Base-by-base conservation (phyloP, 1,139 yeast species). In the Arxiozyma bovina region DNA sequence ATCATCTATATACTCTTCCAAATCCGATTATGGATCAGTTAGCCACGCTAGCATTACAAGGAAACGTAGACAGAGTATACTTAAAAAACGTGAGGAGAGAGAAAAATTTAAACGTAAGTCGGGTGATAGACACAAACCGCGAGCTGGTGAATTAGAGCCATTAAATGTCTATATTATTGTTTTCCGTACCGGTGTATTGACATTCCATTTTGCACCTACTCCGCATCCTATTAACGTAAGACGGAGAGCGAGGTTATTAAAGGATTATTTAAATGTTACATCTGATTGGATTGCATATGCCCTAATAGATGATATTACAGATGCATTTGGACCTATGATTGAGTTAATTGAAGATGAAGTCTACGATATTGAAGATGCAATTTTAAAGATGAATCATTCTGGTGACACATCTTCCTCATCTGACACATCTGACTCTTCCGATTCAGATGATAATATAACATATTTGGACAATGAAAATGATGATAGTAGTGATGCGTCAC, bases 261-360 rank as follows among this genome's bases (percentile, higher is more conserved):
- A 86, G 59, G 99, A 93, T 68, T 93, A 91, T 65, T 76, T 93
- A 58, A 87, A 88, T 1, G 96, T 93, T 5, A 82, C 94, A 1
- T 83, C 97, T 0, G 99, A 93, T 70, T 93, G 99, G 99, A 85
- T 93, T 51, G 93, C 96, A 3, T 93, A 93, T 72, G 99, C 99
- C 0, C 75, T 93, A 60, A 90, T 93, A 65, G 99, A 93, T 74
- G 98, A 93, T 69, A 89, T 93, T 59, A 91, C 98, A 1, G 99
- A 93, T 74, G 94, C 96, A 0, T 93, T 89, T 76, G 98, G 95
- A 0, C 99, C 99, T 1, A 83, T 93, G 84, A 91, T 93, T 61
- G 95, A 88, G 57, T 82, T 93, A 50, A 89, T 93, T 53, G 98
- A 93, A 67, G 88, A 85, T 54, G 99, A 93, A 64, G 96, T 93